Evolutionary conservation across 192 early-diverging fungal genomes (phyloP), one percentile per base, ranked within the genome.

Genomic region (Allomyces javanicus): DNA sequence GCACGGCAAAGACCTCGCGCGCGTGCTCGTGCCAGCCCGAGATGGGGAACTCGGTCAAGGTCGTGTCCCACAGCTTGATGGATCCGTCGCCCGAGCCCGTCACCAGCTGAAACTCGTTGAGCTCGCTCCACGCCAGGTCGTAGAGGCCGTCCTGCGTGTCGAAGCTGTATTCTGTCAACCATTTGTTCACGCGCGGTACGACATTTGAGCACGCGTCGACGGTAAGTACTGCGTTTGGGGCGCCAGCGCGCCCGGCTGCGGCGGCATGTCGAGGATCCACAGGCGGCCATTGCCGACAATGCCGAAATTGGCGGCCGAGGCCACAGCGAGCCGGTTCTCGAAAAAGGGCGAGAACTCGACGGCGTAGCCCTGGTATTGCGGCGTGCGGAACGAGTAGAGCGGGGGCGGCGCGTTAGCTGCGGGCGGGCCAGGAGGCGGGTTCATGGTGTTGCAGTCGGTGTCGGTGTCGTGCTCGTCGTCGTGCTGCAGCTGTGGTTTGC

Each of bases 71-170:
- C 61, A 99, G 79, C 70, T 91, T 95, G 55, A 99, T 84, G 67
- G 86, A 88, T 44, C 96, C 96, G 71, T 99, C 96, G 58, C 96
- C 96, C 69, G 88, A 89, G 26, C 85, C 81, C 17, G 90, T 91
- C 0, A 87, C 85, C 25, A 99, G 64, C 67, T 99, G 96, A 73
- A 94, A 90, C 72, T 99, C 94, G 72, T 99, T 89, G 17, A 83
- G 67, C 73, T 99, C 96, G 72, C 87, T 94, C 96, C 96, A 99
- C 33, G 87, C 84, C 43, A 87, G 73, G 74, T 99, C 96, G 74
- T 91, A 99, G 9, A 97, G 73, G 9, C 92, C 94, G 72, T 99
- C 96, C 76, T 96, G 93, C 3, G 94, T 96, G 69, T 97, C 96
- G 72, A 85, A 99, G 44, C 89, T 91, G 65, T 66, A 65, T 14